Evolutionary conservation across 2,329 filamentous ascomycete genomes (phyloP), one percentile per base, ranked within the genome.

Genomic region (Diaporthe helianthi): DNA sequence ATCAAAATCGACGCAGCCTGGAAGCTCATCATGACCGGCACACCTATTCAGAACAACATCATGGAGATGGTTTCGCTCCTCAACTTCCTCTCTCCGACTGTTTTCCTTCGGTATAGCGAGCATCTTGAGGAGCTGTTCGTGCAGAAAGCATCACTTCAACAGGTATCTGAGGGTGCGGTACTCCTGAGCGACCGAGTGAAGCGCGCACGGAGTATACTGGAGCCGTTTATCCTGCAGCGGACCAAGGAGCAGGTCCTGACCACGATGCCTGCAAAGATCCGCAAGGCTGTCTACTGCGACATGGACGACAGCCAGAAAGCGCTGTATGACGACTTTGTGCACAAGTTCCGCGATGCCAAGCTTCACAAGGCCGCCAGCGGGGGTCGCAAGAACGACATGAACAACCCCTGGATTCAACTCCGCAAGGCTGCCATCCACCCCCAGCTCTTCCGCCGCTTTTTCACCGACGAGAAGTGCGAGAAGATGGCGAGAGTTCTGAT

Each of bases 361-460:
- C 85, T 89, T 22, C 82, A 89, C 31, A 87, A 87, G 69, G 85
- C 88, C 71, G 86, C 86, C 73, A 86, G 82, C n/a, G 87, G 85
- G 74, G 83, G 81, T 0, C 80, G 83, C 8, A 79, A 82, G 53
- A 86, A 85, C 64, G 86, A 89, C 68, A 83, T 86, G 74, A 89
- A 89, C 72, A 92, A 94, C 74, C 87, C 92, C 31, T 91, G 97
- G 83, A 96, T 98, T 87, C 93, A 94, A 78, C 87, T 98, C 22
- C 92, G 95, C 53, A 95, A 98, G 78, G 93, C 95, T 3, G 93
- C 96, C 0, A 93, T 98, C 52, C 96, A 99, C 76, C 93, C 94
- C 0, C 86, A 98, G 65, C 87, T 99, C 12, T 96, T 97, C 80
- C 88, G 95, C 4, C 89, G 91, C 2, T 87, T 93, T 72, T 99